Evolutionary conservation across 106 monocot species (phyloP).

Genomic region (Dioscorea zingiberensis): DNA sequence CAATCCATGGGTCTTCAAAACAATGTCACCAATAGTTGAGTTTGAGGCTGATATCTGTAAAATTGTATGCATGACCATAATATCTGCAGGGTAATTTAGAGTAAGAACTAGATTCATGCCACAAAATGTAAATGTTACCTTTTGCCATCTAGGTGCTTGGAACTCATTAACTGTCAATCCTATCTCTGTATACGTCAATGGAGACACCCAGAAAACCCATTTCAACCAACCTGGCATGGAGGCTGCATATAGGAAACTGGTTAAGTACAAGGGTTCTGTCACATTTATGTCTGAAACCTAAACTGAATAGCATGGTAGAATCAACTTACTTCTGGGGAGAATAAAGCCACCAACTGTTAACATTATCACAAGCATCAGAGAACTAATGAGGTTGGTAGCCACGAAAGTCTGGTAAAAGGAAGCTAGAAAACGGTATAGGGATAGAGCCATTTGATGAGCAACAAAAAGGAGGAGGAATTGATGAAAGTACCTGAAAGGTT

Average conservation of each 20-base stretch:
- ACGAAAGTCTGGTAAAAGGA: slow-evolving; percentile 35
- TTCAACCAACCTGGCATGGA: slow-evolving; percentile 51
- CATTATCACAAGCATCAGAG: slow-evolving; percentile 14
- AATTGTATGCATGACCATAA: too few relatives aligned
- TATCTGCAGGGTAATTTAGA: too few relatives aligned
- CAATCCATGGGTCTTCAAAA: too few relatives aligned
- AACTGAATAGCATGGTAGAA: background rate
- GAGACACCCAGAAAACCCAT: slow-evolving; percentile 83
- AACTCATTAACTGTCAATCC: slow-evolving; percentile 50
- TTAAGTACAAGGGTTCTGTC: background rate
- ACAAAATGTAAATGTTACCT: too few relatives aligned
- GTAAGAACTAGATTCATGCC: too few relatives aligned
- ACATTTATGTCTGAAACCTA: background rate
- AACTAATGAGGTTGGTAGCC: slow-evolving; percentile 19
- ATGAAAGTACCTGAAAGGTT: slow-evolving; percentile 50
- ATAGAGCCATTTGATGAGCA: slow-evolving; percentile 58
- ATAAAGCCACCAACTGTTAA: slow-evolving; percentile 61
- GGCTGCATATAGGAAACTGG: slow-evolving; percentile 22
- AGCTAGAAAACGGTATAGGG: slow-evolving; percentile 53
- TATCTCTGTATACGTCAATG: slow-evolving; percentile 61
- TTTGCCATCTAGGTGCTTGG: too few relatives aligned
- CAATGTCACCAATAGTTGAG: too few relatives aligned
- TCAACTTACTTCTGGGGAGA: too few relatives aligned
- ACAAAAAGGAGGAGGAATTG: slow-evolving; percentile 58
- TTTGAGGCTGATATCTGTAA: too few relatives aligned